Percentiles rank a stretch among this genome's conserved stretches.
Conservation (phyloP, 306 rosid genomes). For the Senna siamea region DNA sequence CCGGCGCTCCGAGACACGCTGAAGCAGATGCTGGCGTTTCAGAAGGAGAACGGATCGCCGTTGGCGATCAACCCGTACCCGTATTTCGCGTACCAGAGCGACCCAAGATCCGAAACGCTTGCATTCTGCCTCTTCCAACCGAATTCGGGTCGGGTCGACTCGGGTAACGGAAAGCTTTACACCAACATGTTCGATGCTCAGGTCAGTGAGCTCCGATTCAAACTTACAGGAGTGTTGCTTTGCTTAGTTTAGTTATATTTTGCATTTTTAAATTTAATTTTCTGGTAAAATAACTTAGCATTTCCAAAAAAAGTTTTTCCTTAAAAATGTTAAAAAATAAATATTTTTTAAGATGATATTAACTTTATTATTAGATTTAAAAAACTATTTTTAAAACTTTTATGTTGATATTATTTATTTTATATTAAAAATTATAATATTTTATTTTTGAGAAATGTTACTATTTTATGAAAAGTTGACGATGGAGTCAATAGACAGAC, state of each 20-base stretch:
- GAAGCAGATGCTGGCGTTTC: slow-evolving; percentile 48
- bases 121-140: slow-evolving; percentile 67
- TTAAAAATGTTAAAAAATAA: too few species aligned
- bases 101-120: slow-evolving; percentile 65
- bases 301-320: too few species aligned
- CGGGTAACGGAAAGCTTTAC: slow-evolving; percentile 60
- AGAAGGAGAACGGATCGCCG: slow-evolving; percentile 52
- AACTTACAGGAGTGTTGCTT: too few species aligned
- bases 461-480: slow-evolving; percentile 12
- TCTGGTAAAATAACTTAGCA: too few species aligned
- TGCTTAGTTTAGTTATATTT: too few species aligned
- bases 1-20: slow-evolving; percentile 39
- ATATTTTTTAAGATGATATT: background rate
- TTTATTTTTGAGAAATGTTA: too few species aligned
- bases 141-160: slow-evolving; percentile 68
- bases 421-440: background rate
- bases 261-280: too few species aligned
- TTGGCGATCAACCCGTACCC: slow-evolving; percentile 71
- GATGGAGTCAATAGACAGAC: slow-evolving; percentile 5
- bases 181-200: slow-evolving; percentile 75
- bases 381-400: too few species aligned
- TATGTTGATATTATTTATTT: background rate
- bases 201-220: slow-evolving; percentile 37
- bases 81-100: slow-evolving; percentile 70
- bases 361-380: too few species aligned